phyloP scores from a whole-genome alignment of 805 yeast genomes.

The Candida rishiriensis region DNA sequence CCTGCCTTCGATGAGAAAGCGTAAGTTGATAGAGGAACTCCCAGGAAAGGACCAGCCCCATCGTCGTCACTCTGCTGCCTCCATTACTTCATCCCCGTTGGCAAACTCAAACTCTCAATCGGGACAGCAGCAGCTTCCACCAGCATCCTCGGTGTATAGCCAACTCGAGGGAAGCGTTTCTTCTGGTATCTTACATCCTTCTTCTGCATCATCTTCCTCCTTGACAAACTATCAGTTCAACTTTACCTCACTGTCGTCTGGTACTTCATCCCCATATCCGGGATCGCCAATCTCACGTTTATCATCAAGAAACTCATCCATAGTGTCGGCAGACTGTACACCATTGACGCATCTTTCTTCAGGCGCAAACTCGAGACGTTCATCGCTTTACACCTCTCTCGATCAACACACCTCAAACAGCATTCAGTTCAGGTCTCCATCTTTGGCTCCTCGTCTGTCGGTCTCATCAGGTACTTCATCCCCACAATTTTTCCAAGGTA shows the following conservation, averaged over 20 bases:
- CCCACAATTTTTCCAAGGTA: slow-evolving; percentile 12
- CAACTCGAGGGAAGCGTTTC: neutral
- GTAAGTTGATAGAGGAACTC: slow-evolving; percentile 24
- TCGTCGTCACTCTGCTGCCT: slow-evolving; percentile 32
- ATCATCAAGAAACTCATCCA: slow-evolving; percentile 30
- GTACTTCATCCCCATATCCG: slow-evolving; percentile 20
- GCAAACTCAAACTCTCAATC: neutral
- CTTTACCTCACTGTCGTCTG: slow-evolving; percentile 9
- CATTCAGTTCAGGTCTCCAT: slow-evolving; percentile 17
- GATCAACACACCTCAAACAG: slow-evolving; percentile 4
- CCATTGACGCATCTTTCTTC: slow-evolving; percentile 23
- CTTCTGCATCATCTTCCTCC: neutral
- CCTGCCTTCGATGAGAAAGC: slow-evolving; percentile 21
- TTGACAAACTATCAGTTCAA: slow-evolving; percentile 6
- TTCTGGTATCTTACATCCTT: neutral
- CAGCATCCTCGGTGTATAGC: neutral
- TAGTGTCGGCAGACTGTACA: slow-evolving; percentile 27
- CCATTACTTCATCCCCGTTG: slow-evolving; percentile 13
- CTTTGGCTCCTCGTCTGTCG: slow-evolving; percentile 22
- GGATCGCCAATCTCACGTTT: slow-evolving; percentile 29
- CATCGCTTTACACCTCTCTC: slow-evolving; percentile 19
- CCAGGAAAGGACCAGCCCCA: slow-evolving; percentile 14
- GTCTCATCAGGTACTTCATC: slow-evolving; percentile 21
- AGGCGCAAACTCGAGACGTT: slow-evolving; percentile 23
- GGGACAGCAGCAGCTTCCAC: slow-evolving; percentile 2